A percentile compares a stretch with the other conserved stretches of the same genome.
Evolutionary conservation across 2,329 filamentous ascomycete genomes (phyloP).

Genomic region (Chaetomiaceae sp.): DNA sequence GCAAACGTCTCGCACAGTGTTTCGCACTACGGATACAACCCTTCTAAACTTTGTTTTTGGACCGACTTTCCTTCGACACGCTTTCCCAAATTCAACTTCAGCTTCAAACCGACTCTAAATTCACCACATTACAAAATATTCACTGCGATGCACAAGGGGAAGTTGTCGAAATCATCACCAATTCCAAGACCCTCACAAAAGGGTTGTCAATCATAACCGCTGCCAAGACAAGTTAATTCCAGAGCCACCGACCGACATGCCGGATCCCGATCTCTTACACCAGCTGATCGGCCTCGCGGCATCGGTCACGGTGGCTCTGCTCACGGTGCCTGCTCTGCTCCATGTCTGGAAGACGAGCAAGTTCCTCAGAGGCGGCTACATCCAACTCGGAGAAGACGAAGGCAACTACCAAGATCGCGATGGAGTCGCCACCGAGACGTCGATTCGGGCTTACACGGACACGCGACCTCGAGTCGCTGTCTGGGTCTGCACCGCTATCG

Average conservation of each 20-base stretch:
- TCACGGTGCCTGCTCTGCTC: conserved; percentile 17
- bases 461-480: conserved; percentile 26
- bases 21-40: background rate
- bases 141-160: conserved; percentile 10
- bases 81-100: background rate
- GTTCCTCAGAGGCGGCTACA: conserved; percentile 17
- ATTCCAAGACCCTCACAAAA: background rate
- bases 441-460: conserved; percentile 31
- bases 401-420: conserved; percentile 30
- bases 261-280: conserved; percentile 11
- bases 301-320: conserved; percentile 9
- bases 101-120: background rate
- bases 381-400: conserved; percentile 16
- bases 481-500: conserved; percentile 26
- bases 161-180: conserved; percentile 2
- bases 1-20: conserved; percentile 3
- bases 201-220: background rate
- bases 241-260: conserved; percentile 9
- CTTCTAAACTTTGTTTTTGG: background rate
- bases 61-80: background rate
- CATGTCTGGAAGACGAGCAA: background rate
- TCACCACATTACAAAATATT: background rate
- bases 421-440: conserved; percentile 33
- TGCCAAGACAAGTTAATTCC: conserved; percentile 1
- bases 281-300: conserved; percentile 7